Conservation (phyloP, 352 stramenopile species). For the Phytophthora tubulina region DNA sequence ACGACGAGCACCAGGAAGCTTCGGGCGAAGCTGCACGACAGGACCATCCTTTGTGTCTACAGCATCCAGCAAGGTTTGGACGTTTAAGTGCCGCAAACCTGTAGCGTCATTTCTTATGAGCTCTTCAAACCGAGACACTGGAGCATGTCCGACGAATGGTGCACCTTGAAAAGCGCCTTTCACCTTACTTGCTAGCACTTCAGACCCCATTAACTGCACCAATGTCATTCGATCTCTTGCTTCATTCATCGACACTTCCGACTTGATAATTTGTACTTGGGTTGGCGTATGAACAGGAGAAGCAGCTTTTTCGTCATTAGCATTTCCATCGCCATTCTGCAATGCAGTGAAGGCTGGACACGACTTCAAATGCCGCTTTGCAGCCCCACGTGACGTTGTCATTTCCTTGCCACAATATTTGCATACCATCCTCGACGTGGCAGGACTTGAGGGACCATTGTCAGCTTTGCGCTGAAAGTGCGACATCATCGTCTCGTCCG, state of each 20-base stretch:
- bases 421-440: constrained; percentile 13
- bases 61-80: constrained; percentile 39
- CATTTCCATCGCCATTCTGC: constrained; percentile 2
- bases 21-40: constrained; percentile 17
- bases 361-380: constrained; percentile 20
- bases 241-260: neutral
- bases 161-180: constrained; percentile 35
- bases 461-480: constrained; percentile 21
- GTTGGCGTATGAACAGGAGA: neutral
- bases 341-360: constrained; percentile 3
- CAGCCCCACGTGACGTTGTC: constrained; percentile 10
- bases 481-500: constrained; percentile 6
- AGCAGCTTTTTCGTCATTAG: neutral
- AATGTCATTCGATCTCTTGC: constrained; percentile 1
- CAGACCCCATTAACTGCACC: constrained; percentile 45
- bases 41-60: constrained; percentile 23
- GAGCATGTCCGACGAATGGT: constrained; percentile 30
- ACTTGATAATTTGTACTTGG: neutral
- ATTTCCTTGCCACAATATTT: constrained; percentile 34
- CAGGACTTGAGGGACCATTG: neutral
- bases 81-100: constrained; percentile 38
- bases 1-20: neutral
- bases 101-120: constrained; percentile 41
- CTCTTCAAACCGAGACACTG: constrained; percentile 44
- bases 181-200: constrained; percentile 32